A percentile compares a stretch with the other conserved stretches of the same genome.
These are phyloP conservation scores for Metschnikowia noctiluminum DNA, from an alignment of 805 yeast species.

Conservation along the genomic window DNA sequence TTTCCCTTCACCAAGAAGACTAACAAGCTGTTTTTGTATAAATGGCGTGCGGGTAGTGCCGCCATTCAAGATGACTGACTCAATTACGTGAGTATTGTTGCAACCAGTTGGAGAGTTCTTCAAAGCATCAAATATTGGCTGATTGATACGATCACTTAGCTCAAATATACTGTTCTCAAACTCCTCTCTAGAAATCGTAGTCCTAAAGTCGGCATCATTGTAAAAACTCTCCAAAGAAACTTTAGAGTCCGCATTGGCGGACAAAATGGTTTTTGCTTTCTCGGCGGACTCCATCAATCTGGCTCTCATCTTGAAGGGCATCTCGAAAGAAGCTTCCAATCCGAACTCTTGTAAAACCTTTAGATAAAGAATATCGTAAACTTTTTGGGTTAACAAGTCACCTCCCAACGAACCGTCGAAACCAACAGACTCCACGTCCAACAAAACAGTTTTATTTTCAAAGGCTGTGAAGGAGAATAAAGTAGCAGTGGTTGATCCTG, in stretches of 20 bases:
- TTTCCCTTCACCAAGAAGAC: constrained; percentile 54
- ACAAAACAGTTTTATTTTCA: constrained; percentile 37
- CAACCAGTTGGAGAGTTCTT: constrained; percentile 27
- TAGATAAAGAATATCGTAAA: constrained; percentile 57
- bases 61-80: constrained; percentile 78
- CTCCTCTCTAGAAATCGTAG: constrained; percentile 70
- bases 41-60: constrained; percentile 91
- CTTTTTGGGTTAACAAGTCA: constrained; percentile 59
- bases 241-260: constrained; percentile 82
- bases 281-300: constrained; percentile 81
- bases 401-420: constrained; percentile 74
- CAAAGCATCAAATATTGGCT: constrained; percentile 56
- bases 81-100: constrained; percentile 32
- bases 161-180: constrained; percentile 60
- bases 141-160: constrained; percentile 42
- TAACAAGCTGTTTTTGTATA: constrained; percentile 59
- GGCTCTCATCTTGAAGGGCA: constrained; percentile 59
- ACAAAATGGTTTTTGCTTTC: constrained; percentile 78
- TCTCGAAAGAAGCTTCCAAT: constrained; percentile 36
- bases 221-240: constrained; percentile 72
- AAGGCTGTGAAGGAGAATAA: constrained; percentile 59
- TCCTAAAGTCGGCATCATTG: constrained; percentile 71
- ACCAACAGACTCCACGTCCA: constrained; percentile 73
- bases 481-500: constrained; percentile 86
- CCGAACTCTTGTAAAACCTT: constrained; percentile 49